A percentile compares a stretch with the other conserved stretches of the same genome.
Conservation (phyloP, 768 basidiomycete genomes). For the Pulveroboletus sp. region DNA sequence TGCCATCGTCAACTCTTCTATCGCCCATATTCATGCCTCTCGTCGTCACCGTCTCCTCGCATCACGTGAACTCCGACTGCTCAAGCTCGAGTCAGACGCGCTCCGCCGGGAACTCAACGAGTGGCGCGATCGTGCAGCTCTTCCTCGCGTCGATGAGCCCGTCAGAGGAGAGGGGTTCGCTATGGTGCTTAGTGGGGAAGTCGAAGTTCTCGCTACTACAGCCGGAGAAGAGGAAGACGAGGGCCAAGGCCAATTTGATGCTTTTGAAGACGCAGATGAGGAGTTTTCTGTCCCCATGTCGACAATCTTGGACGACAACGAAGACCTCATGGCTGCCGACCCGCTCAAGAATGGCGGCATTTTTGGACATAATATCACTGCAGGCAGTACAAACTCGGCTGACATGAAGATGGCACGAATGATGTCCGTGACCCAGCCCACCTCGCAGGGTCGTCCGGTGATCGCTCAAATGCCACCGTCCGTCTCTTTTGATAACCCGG, state of each 20-base stretch:
- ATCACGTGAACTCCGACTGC: constrained; percentile 70
- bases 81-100: constrained; percentile 80
- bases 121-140: constrained; percentile 75
- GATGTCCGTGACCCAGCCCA: constrained; percentile 18
- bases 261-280: constrained; percentile 41
- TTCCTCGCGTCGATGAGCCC: constrained; percentile 71
- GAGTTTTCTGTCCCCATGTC: constrained; percentile 29
- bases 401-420: constrained; percentile 24
- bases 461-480: constrained; percentile 41
- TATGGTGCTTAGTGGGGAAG: constrained; percentile 65
- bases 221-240: constrained; percentile 57
- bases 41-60: constrained; percentile 79
- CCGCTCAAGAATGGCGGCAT: constrained; percentile 31
- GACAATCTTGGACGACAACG: constrained; percentile 27
- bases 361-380: constrained; percentile 26
- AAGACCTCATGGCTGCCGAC: constrained; percentile 26
- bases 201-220: constrained; percentile 55
- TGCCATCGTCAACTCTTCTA: constrained; percentile 93
- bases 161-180: constrained; percentile 65
- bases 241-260: constrained; percentile 33
- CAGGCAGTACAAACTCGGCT: constrained; percentile 31
- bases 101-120: constrained; percentile 90
- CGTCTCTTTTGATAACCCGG: constrained; percentile 51
- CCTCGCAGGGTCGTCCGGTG: constrained; percentile 36
- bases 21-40: constrained; percentile 81